Conservation (phyloP, 306 rosid genomes). For the Hippophae rhamnoides region DNA sequence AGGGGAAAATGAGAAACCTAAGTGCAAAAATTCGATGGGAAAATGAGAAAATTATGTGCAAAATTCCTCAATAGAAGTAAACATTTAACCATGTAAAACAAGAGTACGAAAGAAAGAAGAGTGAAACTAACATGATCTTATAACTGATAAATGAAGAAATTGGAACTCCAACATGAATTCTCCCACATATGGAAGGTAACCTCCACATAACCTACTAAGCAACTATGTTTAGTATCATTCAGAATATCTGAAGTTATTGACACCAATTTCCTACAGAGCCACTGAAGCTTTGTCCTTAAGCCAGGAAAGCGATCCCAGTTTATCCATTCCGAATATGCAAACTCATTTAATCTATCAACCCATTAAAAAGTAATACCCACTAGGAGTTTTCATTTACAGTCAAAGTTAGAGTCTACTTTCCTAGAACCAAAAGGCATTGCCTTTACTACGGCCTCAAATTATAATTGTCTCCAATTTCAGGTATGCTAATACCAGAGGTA, state of each 20-base stretch:
- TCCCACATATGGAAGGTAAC: background rate
- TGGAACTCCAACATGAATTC: background rate
- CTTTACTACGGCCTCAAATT: too few relatives aligned
- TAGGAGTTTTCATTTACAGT: too few relatives aligned
- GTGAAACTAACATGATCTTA: background rate
- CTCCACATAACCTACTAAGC: background rate
- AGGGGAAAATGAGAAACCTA: conserved; percentile 11
- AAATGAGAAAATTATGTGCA: background rate
- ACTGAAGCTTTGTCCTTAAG: too few relatives aligned
- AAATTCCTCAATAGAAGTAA: background rate
- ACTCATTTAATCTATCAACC: too few relatives aligned
- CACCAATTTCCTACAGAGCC: background rate
- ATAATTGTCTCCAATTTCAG: too few relatives aligned
- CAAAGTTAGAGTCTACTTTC: too few relatives aligned
- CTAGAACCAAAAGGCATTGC: too few relatives aligned
- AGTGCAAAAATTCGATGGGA: background rate
- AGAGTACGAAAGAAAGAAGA: background rate
- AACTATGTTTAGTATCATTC: background rate
- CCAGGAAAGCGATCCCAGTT: too few relatives aligned
- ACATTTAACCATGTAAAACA: background rate
- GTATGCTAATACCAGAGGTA: too few relatives aligned
- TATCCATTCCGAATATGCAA: too few relatives aligned
- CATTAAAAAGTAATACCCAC: too few relatives aligned
- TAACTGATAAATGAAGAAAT: background rate
- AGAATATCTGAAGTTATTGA: background rate